Evolutionary conservation across 768 basidiomycete species (phyloP), one percentile per base, ranked within the genome.

Genomic region (Calocybe cyanea): DNA sequence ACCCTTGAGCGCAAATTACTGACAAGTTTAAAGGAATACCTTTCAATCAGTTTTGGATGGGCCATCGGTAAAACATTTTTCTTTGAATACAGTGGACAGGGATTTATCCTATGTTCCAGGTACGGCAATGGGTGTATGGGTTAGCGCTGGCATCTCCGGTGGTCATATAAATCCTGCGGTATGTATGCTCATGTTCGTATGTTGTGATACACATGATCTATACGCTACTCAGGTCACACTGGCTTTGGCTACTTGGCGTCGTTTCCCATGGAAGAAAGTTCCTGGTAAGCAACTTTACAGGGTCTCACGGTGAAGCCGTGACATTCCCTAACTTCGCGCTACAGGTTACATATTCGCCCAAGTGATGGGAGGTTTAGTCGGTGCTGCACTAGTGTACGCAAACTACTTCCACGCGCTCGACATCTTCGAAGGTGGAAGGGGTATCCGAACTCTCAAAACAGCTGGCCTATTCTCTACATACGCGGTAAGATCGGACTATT

Each of bases 201-300:
- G 19, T 39, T 43, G 13, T 30, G 38, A 39, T 11, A 13, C 15
- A 15, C 50, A 42, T 20, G 43, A 38, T 40, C 10, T n/a, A n/a
- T n/a, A 50, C 17, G 4, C 35, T 48, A n/a, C 37, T 7, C 25
- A 78, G 77, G 70, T 85, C 20, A 87, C 85, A 11, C 63, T 87
- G 41, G 72, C 77, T 15, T 54, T 85, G 21, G 81, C 80, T 7
- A 68, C 76, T n/a, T 76, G 78, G 63, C 80, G 85, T 46, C 70
- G 69, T 46, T 87, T 87, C 61, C 83, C 84, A 1, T 81, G 81
- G 78, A 73, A 70, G 52, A 87, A 87, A 57, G 85, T 84, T 0
- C 85, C 85, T 1, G 65, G 54, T 68, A 46, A 36, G 63, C 37
- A 7, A 7, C 23, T 9, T 19, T 13, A 18, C 5, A 6, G n/a